A percentile compares a stretch with the other conserved stretches of the same genome.
Conservation (phyloP, 768 basidiomycete genomes). For the Rubroboletus pulcherrimus region DNA sequence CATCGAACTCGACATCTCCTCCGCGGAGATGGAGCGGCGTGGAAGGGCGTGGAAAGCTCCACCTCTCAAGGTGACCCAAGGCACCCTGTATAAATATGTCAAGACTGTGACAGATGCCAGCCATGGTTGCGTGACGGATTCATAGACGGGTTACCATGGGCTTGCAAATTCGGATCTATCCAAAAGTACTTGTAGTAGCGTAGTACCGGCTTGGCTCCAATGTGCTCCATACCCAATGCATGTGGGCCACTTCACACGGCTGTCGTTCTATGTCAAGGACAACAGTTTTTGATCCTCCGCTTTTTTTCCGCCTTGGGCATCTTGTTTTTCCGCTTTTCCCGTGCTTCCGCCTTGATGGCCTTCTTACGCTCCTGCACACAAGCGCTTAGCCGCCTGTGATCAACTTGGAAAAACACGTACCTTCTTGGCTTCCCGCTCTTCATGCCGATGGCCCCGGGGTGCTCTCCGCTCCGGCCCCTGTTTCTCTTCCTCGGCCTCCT, state of each 20-base stretch:
- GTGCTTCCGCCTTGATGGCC: conserved; percentile 78
- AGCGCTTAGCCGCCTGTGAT: conserved; percentile 6
- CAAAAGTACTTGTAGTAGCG: conserved; percentile 3
- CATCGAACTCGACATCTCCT: conserved; percentile 71
- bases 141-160: conserved; percentile 37
- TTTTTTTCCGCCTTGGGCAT: conserved; percentile 97
- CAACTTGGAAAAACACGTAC: conserved; percentile 34
- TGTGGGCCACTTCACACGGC: conserved; percentile 12
- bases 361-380: conserved; percentile 81
- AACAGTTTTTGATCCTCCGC: conserved; percentile 61
- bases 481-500: conserved; percentile 34
- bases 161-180: conserved; percentile 5
- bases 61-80: conserved; percentile 77
- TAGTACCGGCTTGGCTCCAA: conserved; percentile 1
- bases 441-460: conserved; percentile 86
- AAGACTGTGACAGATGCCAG: conserved; percentile 89
- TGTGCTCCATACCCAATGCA: conserved; percentile 1
- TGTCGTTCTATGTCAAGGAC: conserved; percentile 17
- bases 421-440: conserved; percentile 90
- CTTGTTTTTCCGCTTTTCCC: conserved; percentile 87
- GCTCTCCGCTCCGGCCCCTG: conserved; percentile 45
- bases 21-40: conserved; percentile 74
- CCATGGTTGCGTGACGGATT: conserved; percentile 88
- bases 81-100: conserved; percentile 86
- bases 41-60: conserved; percentile 76